phyloP scores from a whole-genome alignment of 176 grass and related monocot genomes.

The Oryza officinalis region DNA sequence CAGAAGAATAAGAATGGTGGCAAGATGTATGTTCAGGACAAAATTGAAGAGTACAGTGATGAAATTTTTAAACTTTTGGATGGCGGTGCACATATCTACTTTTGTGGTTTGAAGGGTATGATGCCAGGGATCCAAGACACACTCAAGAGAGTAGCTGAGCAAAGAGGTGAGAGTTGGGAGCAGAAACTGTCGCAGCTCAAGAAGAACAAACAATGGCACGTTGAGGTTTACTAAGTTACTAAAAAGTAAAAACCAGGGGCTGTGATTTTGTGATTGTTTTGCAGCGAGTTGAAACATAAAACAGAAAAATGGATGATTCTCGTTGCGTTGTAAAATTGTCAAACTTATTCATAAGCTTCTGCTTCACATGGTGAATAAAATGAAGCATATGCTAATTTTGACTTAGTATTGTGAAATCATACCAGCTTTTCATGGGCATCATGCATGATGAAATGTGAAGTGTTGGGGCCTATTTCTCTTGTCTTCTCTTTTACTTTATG shows the following conservation, averaged over 20 bases:
- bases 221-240: slow-evolving; percentile 69
- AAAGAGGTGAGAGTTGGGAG: slow-evolving; percentile 90
- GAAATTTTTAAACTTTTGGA: slow-evolving; percentile 88
- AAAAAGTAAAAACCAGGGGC: neutral
- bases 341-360: slow-evolving; percentile 31
- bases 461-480: neutral
- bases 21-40: slow-evolving; percentile 98
- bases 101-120: slow-evolving; percentile 94
- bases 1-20: slow-evolving; percentile 74
- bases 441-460: neutral
- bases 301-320: neutral
- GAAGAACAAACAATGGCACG: slow-evolving; percentile 97
- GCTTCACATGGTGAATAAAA: slow-evolving; percentile 31
- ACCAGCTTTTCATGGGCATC: neutral
- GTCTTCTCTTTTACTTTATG: neutral
- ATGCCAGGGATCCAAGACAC: slow-evolving; percentile 96
- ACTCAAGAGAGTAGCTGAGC: slow-evolving; percentile 81
- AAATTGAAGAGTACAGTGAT: slow-evolving; percentile 93
- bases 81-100: slow-evolving; percentile 79
- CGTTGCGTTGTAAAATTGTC: neutral
- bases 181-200: slow-evolving; percentile 79
- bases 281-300: neutral
- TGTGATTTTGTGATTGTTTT: slow-evolving; percentile 38
- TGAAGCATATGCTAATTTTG: slow-evolving; percentile 4
- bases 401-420: neutral